Base-by-base conservation (phyloP, 257 asterid species). In the Eustoma russellianum region DNA sequence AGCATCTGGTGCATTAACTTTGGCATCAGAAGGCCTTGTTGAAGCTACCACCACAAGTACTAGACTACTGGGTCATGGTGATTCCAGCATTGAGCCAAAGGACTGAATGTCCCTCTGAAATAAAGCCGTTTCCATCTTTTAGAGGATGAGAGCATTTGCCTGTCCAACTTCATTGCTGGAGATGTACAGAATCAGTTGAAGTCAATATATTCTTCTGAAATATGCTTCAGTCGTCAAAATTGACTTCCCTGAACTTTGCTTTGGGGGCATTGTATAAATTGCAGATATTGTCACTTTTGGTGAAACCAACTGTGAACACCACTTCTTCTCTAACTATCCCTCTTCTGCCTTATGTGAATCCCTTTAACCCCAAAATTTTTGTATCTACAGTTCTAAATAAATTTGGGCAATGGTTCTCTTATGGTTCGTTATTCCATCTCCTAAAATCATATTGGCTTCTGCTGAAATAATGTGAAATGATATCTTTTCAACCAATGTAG, bases 141-240 rank as follows among this genome's bases (percentile, higher is more conserved):
- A 70, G 82, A 71, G 76, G 75, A 79, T 72, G 65, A 72, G 70
- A 66, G 74, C 43, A 52, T 52, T 76, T 74, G 76, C 83, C 57
- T 83, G 95, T 82, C 72, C 78, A 70, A 75, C 79, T 75, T 83
- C 80, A 49, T 66, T 66, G 66, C 70, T 79, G 92, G 86, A 72
- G 74, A 78, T 83, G 86, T 79, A 75, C 81, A 79, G 74, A 70
- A 62, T 62, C 70, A 65, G 69, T 76, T 71, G 68, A 74, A 60
- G 79, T 64, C 73, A 68, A 67, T 62, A 69, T 72, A 71, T 62
- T 77, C 69, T 72, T 68, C 91, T 83, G 86, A 74, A 4, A 66
- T 55, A 60, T 61, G 63, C 64, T 78, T 68, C 81, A 68, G 78
- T 73, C 64, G 75, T 74, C 66, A 66, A 66, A 81, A 74, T 74